Evolutionary conservation across 2,329 filamentous ascomycete genomes (phyloP).

Genomic region (Pyricularia sp.): DNA sequence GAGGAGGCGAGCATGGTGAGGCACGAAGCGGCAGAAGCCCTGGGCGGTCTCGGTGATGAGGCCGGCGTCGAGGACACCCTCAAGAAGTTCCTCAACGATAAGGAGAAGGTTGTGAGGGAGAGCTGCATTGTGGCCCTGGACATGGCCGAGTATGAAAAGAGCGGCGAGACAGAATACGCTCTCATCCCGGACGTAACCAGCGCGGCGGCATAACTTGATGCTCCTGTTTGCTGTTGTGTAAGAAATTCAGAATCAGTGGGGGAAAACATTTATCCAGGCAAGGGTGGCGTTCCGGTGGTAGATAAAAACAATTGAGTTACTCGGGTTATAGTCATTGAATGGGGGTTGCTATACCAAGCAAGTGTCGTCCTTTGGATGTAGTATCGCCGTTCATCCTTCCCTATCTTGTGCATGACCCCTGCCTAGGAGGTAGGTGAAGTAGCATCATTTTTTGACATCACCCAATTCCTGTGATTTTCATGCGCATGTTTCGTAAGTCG

Average conservation of each 20-base stretch:
- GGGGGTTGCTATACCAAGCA: not conserved
- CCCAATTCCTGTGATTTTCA: too few species aligned
- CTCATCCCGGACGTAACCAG: conserved; percentile 60
- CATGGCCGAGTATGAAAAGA: conserved; percentile 96
- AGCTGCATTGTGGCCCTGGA: conserved; percentile 92
- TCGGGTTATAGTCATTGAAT: not conserved
- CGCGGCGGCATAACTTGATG: not conserved
- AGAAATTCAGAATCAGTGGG: not conserved
- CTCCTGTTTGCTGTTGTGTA: not conserved
- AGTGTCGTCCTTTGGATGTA: not conserved
- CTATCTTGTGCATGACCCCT: too few species aligned
- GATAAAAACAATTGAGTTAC: not conserved
- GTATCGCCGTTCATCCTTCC: not conserved
- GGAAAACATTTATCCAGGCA: not conserved
- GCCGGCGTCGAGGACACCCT: conserved; percentile 83
- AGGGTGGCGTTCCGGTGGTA: not conserved
- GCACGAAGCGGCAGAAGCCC: conserved; percentile 92
- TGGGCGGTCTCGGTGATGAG: conserved; percentile 89
- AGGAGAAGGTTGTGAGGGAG: conserved; percentile 87
- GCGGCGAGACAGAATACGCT: conserved; percentile 82
- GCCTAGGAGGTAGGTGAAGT: too few species aligned
- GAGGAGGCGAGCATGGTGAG: conserved; percentile 92
- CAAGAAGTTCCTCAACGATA: conserved; percentile 76
- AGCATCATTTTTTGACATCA: too few species aligned
- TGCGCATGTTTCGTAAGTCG: too few species aligned